Evolutionary conservation across 2,329 filamentous ascomycete species (phyloP), one percentile per base, ranked within the genome.

Genomic region (Didymella exigua): DNA sequence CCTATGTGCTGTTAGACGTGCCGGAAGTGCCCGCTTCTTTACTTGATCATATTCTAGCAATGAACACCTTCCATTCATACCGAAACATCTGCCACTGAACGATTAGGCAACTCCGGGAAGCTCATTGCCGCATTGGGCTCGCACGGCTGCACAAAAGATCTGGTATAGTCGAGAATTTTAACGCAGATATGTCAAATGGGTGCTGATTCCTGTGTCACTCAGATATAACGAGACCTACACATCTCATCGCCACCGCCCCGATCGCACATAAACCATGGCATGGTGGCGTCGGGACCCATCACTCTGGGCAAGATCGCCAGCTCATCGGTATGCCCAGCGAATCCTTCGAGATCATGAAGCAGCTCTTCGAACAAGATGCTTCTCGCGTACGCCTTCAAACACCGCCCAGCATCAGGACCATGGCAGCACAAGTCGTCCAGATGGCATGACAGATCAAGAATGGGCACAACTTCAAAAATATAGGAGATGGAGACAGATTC

Each of bases 401-500:
- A 18, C 47, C 13, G 64, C 63, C 2, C 58, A 65, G 11, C 61
- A 71, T 59, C 63, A 67, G 33, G 62, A 70, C 14, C 59, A 63
- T 11, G 44, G 60, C 23, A 50, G 45, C 34, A 43, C 36, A 26
- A 56, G 58, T 27, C 61, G 62, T 7, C 66, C 70, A 24, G 44
- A 58, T 8, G 63, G 62, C 36, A 60, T 72, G 53, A 66, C 70
- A 10, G 62, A 68, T 27, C 58, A 67, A 11, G 65, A 74, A 38
- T 73, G 71, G 70, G 49, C 66, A 33, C 69, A 69, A 38, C 36
- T 69, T 16, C 65, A 67, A 34, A 64, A 70, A 29, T 67, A 69
- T 27, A 56, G 59, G 18, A 60, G 49, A n/a, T 73, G 68, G 70
- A 68, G 61, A 54, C 63, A 58, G 56, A 55, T 60, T 23, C 44